Evolutionary conservation across 495 filamentous ascomycete species (phyloP), one percentile per base, ranked within the genome.

Genomic region (Margaritispora aquatica): DNA sequence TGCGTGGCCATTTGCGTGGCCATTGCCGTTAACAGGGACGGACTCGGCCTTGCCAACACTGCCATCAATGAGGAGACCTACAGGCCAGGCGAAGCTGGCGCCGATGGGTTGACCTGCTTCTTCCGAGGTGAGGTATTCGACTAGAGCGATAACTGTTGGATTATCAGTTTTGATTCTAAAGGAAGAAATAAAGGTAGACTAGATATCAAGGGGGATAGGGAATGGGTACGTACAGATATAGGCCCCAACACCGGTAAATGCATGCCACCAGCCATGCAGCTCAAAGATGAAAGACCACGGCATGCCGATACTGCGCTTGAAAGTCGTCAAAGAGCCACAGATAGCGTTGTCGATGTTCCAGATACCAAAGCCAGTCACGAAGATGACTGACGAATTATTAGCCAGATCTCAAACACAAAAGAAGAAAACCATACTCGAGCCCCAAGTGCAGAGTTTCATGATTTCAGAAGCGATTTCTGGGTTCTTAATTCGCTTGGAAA

Each of bases 181-280:
- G 1, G 22, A 27, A 48, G 3, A 44, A 22, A 4, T 29, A 29
- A 26, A 21, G 23, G 4, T 53, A 23, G 49, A 17, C 17, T 51
- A 5, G 49, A 24, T 8, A 24, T 54, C 1, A 11, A 44, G 22
- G 34, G 9, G 34, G 46, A 21, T 23, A n/a, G n/a, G n/a, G n/a
- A n/a, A n/a, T n/a, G n/a, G n/a, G n/a, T 24, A 60, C 56, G 23
- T 54, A 65, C 58, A 64, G 15, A 62, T 66, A 57, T 68, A 68
- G 24, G 79, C 79, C 7, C 76, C 74, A 17, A 80, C 68, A 1
- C 75, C 80, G 2, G 80, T 83, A 38, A 79, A 70, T 22, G 83
- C 68, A 68, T 83, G 80, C 82, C 80, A 84, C 79, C 80, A 87
- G 21, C 82, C 81, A 66, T 87, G 82, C 19, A 85, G 64, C 64